Percentiles rank a stretch among this genome's conserved stretches.
These are phyloP conservation scores for Suillus hirtellus DNA, from an alignment of 768 basidiomycete genomes.

Conservation along the genomic window DNA sequence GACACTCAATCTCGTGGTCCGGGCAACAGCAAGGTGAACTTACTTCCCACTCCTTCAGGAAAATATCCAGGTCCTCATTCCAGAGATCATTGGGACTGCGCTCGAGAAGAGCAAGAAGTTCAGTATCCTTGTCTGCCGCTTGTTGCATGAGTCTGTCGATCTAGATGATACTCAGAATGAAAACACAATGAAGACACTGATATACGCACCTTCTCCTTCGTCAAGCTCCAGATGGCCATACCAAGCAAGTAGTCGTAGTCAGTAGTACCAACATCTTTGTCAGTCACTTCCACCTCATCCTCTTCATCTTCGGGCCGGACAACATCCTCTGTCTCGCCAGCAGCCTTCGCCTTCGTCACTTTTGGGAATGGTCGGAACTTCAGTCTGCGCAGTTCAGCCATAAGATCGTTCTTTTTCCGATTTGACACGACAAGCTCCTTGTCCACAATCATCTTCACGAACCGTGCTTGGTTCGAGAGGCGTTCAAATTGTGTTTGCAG, in stretches of 20 bases:
- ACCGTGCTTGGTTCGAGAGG: conserved; percentile 92
- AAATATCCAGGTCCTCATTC: conserved; percentile 85
- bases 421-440: conserved; percentile 80
- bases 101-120: conserved; percentile 75
- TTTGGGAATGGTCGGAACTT: conserved; percentile 95
- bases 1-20: conserved; percentile 7
- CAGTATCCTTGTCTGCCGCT: conserved; percentile 78
- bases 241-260: conserved; percentile 94
- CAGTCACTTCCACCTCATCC: conserved; percentile 48
- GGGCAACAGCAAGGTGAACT: conserved; percentile 29
- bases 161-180: conserved; percentile 37
- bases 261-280: conserved; percentile 39
- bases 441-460: conserved; percentile 94
- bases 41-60: conserved; percentile 85
- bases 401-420: conserved; percentile 86
- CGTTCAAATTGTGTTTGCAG: conserved; percentile 80
- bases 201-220: conserved; percentile 76
- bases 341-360: conserved; percentile 47
- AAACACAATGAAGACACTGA: neutral
- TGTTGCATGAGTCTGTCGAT: conserved; percentile 83
- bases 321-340: conserved; percentile 62
- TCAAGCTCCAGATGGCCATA: conserved; percentile 96
- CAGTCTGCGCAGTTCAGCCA: conserved; percentile 76
- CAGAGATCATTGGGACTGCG: conserved; percentile 83
- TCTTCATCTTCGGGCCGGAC: conserved; percentile 55